phyloP scores from a whole-genome alignment of 2,329 filamentous ascomycete genomes.

The Penicillium nordicum region DNA sequence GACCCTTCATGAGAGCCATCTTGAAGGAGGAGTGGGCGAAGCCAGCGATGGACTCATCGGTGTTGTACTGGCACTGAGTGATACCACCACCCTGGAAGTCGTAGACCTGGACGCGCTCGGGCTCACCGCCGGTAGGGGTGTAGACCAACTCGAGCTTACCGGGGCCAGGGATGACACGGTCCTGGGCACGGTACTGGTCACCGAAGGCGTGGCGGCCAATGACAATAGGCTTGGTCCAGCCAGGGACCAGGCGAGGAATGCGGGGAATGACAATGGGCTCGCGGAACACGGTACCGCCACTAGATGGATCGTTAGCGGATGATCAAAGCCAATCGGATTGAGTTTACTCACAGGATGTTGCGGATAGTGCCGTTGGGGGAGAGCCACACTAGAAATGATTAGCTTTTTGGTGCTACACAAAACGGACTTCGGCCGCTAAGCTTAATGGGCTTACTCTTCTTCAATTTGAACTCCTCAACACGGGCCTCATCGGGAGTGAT shows the following conservation, averaged over 20 bases:
- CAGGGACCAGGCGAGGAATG: conserved; percentile 88
- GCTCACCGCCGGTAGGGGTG: conserved; percentile 74
- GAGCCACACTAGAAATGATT: conserved; percentile 72
- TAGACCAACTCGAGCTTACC: conserved; percentile 94
- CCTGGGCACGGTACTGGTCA: conserved; percentile 97
- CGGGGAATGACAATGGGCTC: conserved; percentile 95
- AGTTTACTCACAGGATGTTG: conserved; percentile 56
- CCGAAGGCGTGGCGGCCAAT: conserved; percentile 98
- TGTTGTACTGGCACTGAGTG: conserved; percentile 97
- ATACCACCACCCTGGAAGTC: conserved; percentile 84
- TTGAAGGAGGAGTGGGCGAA: conserved; percentile 98
- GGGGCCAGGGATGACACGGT: conserved; percentile 74
- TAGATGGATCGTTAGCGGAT: conserved; percentile 28
- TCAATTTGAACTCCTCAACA: conserved; percentile 96
- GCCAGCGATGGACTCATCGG: conserved; percentile 86
- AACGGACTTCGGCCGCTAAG: conserved; percentile 3
- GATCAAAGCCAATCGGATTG: not conserved
- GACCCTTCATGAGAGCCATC: conserved; percentile 78
- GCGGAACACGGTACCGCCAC: conserved; percentile 94
- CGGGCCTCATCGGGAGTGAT: conserved; percentile 97
- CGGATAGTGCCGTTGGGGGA: conserved; percentile 88
- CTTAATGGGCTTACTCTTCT: conserved; percentile 76
- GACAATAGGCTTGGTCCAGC: conserved; percentile 99
- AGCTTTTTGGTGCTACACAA: conserved; percentile 6
- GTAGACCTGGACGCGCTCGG: conserved; percentile 84